phyloP scores from a whole-genome alignment of 2,329 filamentous ascomycete species.

The Talaromyces sp. region DNA sequence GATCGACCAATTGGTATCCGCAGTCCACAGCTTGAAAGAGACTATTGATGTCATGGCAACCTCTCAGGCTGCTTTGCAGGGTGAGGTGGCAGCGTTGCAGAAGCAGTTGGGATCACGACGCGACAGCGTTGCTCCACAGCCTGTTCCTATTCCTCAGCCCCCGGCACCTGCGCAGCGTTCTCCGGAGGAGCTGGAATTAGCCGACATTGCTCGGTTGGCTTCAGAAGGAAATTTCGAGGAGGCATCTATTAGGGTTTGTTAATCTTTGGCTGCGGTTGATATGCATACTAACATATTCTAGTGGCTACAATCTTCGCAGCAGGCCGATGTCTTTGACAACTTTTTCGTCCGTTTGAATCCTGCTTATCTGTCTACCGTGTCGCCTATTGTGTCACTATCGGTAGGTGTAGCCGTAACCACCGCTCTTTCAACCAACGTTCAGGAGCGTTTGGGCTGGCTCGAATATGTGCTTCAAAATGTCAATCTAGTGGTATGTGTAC shows the following conservation, averaged over 20 bases:
- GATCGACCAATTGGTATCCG: slow-evolving; percentile 56
- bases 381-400: slow-evolving; percentile 58
- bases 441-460: slow-evolving; percentile 58
- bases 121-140: slow-evolving; percentile 22
- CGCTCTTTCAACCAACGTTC: slow-evolving; percentile 51
- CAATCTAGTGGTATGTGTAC: slow-evolving; percentile 49
- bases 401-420: slow-evolving; percentile 62
- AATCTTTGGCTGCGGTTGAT: neutral
- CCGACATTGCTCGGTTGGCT: slow-evolving; percentile 42
- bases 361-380: slow-evolving; percentile 53
- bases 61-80: slow-evolving; percentile 42
- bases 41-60: slow-evolving; percentile 44
- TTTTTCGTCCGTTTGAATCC: slow-evolving; percentile 59
- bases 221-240: slow-evolving; percentile 42
- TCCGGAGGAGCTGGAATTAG: slow-evolving; percentile 40
- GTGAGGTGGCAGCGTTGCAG: slow-evolving; percentile 38
- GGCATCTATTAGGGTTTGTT: slow-evolving; percentile 44
- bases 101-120: slow-evolving; percentile 24
- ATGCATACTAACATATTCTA: slow-evolving; percentile 25
- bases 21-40: slow-evolving; percentile 56
- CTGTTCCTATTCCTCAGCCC: slow-evolving; percentile 19
- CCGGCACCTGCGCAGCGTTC: slow-evolving; percentile 24
- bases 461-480: slow-evolving; percentile 54
- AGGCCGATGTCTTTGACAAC: slow-evolving; percentile 59
- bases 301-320: slow-evolving; percentile 62